A percentile compares a stretch with the other conserved stretches of the same genome.
These are phyloP conservation scores for Pugionium dolabratum DNA, from an alignment of 345 rosid species.

Conservation along the genomic window DNA sequence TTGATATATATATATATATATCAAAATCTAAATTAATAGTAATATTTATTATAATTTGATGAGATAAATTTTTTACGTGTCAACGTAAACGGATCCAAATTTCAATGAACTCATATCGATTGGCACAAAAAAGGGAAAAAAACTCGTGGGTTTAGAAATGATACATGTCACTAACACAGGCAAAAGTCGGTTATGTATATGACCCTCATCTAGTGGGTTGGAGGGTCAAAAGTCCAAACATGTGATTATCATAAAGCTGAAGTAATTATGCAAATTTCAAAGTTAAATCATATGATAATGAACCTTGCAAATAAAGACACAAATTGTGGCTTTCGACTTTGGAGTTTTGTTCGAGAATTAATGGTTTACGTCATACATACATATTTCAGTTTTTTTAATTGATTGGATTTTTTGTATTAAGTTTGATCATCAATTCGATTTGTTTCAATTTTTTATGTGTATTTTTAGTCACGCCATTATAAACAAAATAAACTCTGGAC, in stretches of 20 bases:
- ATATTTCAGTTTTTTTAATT: neutral
- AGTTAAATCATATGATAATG: slow-evolving; percentile 29
- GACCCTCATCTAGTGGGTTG: slow-evolving; percentile 42
- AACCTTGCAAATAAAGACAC: slow-evolving; percentile 36
- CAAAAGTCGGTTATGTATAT: slow-evolving; percentile 5
- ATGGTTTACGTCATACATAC: slow-evolving; percentile 27
- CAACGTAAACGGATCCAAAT: too few relatives aligned
- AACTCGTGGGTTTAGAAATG: slow-evolving; percentile 24
- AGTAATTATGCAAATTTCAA: slow-evolving; percentile 35
- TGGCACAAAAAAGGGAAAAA: neutral
- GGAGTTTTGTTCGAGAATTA: slow-evolving; percentile 6
- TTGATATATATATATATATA: too few relatives aligned
- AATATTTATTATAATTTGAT: too few relatives aligned
- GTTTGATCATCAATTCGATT: neutral
- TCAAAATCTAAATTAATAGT: too few relatives aligned
- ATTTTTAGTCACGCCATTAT: neutral
- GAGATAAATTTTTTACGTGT: too few relatives aligned
- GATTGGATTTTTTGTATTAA: too few relatives aligned
- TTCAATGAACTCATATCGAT: neutral
- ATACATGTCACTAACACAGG: slow-evolving; percentile 33
- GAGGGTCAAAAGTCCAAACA: slow-evolving; percentile 51
- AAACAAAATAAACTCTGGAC: neutral
- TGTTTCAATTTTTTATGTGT: neutral
- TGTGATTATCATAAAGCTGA: slow-evolving; percentile 38
- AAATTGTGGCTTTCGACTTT: slow-evolving; percentile 9